Conservation (phyloP, 805 yeast species). For the Candida boleticola region DNA sequence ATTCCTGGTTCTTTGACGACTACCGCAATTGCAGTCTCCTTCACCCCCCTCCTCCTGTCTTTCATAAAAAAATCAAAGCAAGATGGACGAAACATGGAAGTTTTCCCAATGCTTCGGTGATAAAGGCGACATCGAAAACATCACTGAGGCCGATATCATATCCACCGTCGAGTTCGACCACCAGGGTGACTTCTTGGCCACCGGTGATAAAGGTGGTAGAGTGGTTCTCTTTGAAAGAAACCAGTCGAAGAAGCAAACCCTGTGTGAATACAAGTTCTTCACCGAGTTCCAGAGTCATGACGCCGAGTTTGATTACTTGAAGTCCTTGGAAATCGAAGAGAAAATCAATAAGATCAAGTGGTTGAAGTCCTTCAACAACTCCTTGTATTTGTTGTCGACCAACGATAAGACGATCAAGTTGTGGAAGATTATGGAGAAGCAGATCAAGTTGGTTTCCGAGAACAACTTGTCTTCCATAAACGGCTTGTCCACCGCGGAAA, state of each 20-base stretch:
- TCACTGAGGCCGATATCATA: constrained; percentile 95
- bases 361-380: constrained; percentile 83
- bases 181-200: constrained; percentile 92
- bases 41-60: too few species aligned
- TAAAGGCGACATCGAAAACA: constrained; percentile 92
- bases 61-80: too few species aligned
- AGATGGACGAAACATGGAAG: constrained; percentile 56
- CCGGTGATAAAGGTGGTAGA: constrained; percentile 98
- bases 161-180: constrained; percentile 96
- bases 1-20: too few species aligned
- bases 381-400: constrained; percentile 87
- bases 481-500: constrained; percentile 20
- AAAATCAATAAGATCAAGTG: constrained; percentile 97
- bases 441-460: constrained; percentile 87
- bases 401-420: constrained; percentile 98
- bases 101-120: constrained; percentile 98
- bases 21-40: too few species aligned
- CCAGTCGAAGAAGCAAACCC: constrained; percentile 55
- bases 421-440: constrained; percentile 94
- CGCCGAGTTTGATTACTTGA: constrained; percentile 96
- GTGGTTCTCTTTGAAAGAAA: constrained; percentile 94
- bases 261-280: constrained; percentile 89
- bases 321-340: constrained; percentile 95
- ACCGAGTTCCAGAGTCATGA: constrained; percentile 98
- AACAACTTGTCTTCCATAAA: constrained; percentile 55